A percentile compares a stretch with the other conserved stretches of the same genome.
Conservation (phyloP, 768 basidiomycete species). For the Daedalea quercina region DNA sequence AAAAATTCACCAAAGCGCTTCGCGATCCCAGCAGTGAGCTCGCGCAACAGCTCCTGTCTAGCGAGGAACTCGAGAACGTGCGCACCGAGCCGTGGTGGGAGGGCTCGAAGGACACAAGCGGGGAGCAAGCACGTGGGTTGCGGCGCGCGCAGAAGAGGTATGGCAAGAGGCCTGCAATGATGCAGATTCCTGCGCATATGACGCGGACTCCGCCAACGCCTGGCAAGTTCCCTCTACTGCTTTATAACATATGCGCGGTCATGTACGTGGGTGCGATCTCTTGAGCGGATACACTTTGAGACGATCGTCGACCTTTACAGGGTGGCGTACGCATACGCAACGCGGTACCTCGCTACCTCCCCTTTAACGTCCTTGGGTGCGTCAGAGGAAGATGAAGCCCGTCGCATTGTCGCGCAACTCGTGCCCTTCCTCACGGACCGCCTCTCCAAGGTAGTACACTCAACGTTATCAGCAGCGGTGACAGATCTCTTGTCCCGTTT, state of each 20-base stretch:
- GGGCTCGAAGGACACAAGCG: slow-evolving; percentile 10
- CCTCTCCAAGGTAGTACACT: slow-evolving; percentile 47
- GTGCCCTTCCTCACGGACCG: slow-evolving; percentile 62
- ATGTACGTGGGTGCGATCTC: slow-evolving; percentile 39
- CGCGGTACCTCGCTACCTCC: slow-evolving; percentile 54
- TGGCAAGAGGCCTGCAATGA: slow-evolving; percentile 36
- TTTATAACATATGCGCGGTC: slow-evolving; percentile 66
- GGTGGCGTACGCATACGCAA: slow-evolving; percentile 60
- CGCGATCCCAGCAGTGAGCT: slow-evolving; percentile 56
- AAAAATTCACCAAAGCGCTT: slow-evolving; percentile 52
- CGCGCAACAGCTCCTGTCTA: slow-evolving; percentile 52
- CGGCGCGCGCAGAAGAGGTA: slow-evolving; percentile 6
- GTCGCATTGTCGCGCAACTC: slow-evolving; percentile 39
- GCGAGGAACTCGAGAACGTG: slow-evolving; percentile 45
- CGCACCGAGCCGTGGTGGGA: slow-evolving; percentile 73
- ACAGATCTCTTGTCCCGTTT: slow-evolving; percentile 64
- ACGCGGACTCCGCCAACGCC: slow-evolving; percentile 26
- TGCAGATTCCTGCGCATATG: slow-evolving; percentile 40
- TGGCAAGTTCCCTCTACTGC: slow-evolving; percentile 27
- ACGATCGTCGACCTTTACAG: slow-evolving; percentile 26
- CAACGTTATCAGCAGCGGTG: slow-evolving; percentile 43
- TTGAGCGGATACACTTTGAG: not conserved
- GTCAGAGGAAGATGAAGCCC: slow-evolving; percentile 41
- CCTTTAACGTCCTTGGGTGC: slow-evolving; percentile 43
- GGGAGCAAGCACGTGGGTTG: slow-evolving; percentile 2